phyloP scores from a whole-genome alignment of 2,329 filamentous ascomycete species.

The Didymella sp. region DNA sequence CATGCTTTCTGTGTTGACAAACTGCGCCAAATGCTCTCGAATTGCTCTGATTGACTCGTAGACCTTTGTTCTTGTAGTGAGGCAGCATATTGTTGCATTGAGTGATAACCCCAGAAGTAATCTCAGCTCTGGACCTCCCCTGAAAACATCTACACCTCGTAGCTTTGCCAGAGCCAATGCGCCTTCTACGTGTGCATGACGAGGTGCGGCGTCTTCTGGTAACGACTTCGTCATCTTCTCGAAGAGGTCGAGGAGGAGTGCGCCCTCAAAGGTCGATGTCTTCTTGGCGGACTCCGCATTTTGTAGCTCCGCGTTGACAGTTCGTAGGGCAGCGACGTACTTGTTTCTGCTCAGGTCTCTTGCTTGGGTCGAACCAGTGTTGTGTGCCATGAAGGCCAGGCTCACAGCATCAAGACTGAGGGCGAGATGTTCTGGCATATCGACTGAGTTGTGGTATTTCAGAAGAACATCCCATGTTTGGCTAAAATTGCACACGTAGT shows the following conservation, averaged over 20 bases:
- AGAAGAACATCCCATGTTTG: slow-evolving; percentile 34
- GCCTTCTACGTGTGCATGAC: slow-evolving; percentile 35
- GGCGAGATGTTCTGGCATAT: slow-evolving; percentile 30
- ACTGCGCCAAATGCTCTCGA: background rate
- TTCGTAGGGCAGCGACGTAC: slow-evolving; percentile 35
- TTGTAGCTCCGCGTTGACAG: slow-evolving; percentile 29
- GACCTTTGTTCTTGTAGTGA: slow-evolving; percentile 30
- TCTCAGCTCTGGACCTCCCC: slow-evolving; percentile 21
- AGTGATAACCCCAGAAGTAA: slow-evolving; percentile 30
- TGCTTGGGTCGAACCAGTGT: slow-evolving; percentile 27
- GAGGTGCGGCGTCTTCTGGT: slow-evolving; percentile 11
- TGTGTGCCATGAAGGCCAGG: slow-evolving; percentile 36
- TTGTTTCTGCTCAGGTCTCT: slow-evolving; percentile 28
- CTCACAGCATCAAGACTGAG: slow-evolving; percentile 41
- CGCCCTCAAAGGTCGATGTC: slow-evolving; percentile 27
- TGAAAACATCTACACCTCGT: slow-evolving; percentile 28
- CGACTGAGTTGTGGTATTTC: slow-evolving; percentile 21
- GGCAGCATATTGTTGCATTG: slow-evolving; percentile 41
- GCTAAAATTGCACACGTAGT: slow-evolving; percentile 38
- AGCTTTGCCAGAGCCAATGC: slow-evolving; percentile 36
- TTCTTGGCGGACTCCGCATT: slow-evolving; percentile 21
- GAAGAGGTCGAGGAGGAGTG: slow-evolving; percentile 37
- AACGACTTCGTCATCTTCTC: slow-evolving; percentile 35
- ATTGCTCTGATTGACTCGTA: slow-evolving; percentile 23
- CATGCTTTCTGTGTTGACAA: background rate